Base-by-base conservation (phyloP, 352 stramenopile species). In the Phytophthora quininea region DNA sequence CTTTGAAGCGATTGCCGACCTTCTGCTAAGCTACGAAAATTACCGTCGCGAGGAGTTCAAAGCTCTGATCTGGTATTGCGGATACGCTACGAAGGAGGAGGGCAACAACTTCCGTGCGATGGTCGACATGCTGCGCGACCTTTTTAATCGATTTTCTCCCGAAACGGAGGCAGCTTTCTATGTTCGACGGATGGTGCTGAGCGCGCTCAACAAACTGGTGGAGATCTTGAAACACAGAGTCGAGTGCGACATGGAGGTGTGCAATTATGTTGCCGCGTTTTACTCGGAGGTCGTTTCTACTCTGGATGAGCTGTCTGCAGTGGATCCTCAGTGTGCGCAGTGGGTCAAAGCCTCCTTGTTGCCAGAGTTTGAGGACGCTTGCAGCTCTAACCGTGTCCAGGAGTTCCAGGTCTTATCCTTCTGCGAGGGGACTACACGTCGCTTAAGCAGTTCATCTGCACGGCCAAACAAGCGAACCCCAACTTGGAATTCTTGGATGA, bases 171-270 rank as follows among this genome's bases (percentile, higher is more conserved):
- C 71, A 5, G 67, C 58, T 0, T 66, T 85, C 38, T 93, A 91
- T 46, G 80, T 90, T 30, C 80, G 85, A 15, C 84, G 88, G 0
- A 87, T 96, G 69, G 74, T 91, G 31, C 71, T 96, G 5, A 82
- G 89, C 45, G 82, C 80, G n/a, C 66, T 96, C 2, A 80, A 95
- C 74, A 80, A 80, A 54, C 75, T 94, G 50, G 84, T 93, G 12
- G 73, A 93, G 54, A 91, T 82, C 46, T 70, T 95, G 43, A 87
- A 92, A 67, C 82, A 93, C 42, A 82, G 78, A 32, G 77, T 92
- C n/a, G 72, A 89, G 54, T 77, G 84, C 24, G 69, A 92, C 62
- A 74, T 70, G 37, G 73, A 84, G 3, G 67, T 89, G 3, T 92
- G 84, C 71, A 76, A 77, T 40, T 88, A 84, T 40, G 86, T 94